Percentiles rank a stretch among this genome's conserved stretches.
Evolutionary conservation across 495 filamentous ascomycete species (phyloP).

Genomic region (Aspergillus sclerotiicarbonarius): DNA sequence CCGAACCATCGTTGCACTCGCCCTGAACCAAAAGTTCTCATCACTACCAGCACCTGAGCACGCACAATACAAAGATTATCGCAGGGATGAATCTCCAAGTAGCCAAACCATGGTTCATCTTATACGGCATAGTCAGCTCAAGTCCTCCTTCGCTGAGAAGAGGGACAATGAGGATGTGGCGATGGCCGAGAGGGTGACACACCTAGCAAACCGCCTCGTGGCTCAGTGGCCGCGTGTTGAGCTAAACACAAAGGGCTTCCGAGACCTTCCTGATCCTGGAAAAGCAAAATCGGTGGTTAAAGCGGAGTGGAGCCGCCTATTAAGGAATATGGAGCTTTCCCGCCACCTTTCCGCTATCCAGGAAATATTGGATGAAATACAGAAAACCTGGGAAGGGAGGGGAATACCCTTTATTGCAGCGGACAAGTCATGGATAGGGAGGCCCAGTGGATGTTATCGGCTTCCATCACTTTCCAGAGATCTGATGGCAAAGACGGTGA

Average conservation of each 20-base stretch:
- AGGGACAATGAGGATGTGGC: too few species aligned
- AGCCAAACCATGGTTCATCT: too few species aligned
- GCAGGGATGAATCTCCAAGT: too few species aligned
- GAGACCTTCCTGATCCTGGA: neutral
- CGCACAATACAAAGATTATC: too few species aligned
- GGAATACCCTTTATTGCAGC: neutral
- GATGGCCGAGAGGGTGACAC: neutral
- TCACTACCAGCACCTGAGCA: neutral
- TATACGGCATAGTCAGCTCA: too few species aligned
- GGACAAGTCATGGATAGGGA: too few species aligned
- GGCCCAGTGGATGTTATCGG: too few species aligned
- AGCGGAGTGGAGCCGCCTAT: neutral
- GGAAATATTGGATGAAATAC: neutral
- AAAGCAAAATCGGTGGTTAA: neutral
- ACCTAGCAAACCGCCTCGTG: neutral
- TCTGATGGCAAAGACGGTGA: too few species aligned
- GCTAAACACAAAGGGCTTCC: neutral
- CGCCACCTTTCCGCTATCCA: neutral
- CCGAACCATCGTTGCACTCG: neutral
- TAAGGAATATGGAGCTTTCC: neutral
- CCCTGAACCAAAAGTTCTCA: neutral
- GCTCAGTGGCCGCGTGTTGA: neutral
- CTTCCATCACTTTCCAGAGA: too few species aligned
- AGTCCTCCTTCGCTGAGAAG: too few species aligned
- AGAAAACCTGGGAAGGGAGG: too few species aligned